Evolutionary conservation across 2,329 filamentous ascomycete species (phyloP), one percentile per base, ranked within the genome.

Genomic region (Botryotinia narcissicola): DNA sequence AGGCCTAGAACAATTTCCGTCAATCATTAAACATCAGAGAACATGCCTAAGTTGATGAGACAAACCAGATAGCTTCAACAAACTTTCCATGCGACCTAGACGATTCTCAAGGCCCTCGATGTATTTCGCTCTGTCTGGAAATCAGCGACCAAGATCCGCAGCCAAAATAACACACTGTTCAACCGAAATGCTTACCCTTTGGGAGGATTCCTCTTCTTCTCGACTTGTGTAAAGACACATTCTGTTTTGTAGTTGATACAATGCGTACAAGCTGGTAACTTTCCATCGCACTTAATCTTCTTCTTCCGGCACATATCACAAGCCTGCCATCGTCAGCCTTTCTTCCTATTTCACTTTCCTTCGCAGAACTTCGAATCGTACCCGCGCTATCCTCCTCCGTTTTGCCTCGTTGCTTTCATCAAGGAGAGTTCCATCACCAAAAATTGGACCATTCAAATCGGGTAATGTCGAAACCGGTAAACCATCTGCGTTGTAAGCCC

Each of bases 201-300:
- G 1, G 95, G 96, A 71, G 96, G 95, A 82, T 93, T 96, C 74
- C 96, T 89, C 87, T 99, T 99, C 90, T 99, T 99, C 85, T 99
- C 96, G 54, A 98, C 95, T 82, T 97, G 94, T 0, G 96, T 98
- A 81, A 98, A 98, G 78, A 97, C 89, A 82, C 95, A 99, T 79
- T 97, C 94, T 8, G 95, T 98, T 87, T 98, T 98, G 86, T 98
- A 98, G 83, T 98, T 98, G 82, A 92, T 92, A 83, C 95, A 99
- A 83, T 98, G 96, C 12, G 93, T 95, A 83, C 96, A 99, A 75
- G 94, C 91, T 54, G 96, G 95, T 84, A 97, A 90, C 84, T 97
- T 97, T 78, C 96, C 95, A 81, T 98, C 96, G 83, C 95, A 98
- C 84, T 98, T 98, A 84, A 98, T 96, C 87, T 95, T 97, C 84